A percentile compares a stretch with the other conserved stretches of the same genome.
Conservation (phyloP, 106 monocot species). For the Apostasia ramifera region DNA sequence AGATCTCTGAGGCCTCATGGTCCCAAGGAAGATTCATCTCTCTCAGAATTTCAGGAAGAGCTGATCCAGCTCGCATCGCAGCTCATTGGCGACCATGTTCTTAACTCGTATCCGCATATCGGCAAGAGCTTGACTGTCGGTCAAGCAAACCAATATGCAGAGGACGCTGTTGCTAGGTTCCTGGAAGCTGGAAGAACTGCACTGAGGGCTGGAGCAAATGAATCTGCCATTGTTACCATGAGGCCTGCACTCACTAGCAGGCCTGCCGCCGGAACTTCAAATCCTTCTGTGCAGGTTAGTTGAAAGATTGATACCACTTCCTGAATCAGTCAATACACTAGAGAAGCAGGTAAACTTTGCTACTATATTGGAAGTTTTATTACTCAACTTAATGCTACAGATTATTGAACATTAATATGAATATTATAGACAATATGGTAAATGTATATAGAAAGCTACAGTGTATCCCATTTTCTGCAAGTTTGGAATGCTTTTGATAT, state of each 20-base stretch:
- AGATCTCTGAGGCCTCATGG: slow-evolving; percentile 72
- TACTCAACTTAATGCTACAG: no score
- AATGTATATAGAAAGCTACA: no score
- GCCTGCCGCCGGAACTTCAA: slow-evolving; percentile 1
- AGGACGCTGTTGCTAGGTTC: slow-evolving; percentile 91
- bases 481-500: no score
- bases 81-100: slow-evolving; percentile 86
- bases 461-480: no score
- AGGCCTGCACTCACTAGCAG: slow-evolving; percentile 85
- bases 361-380: no score
- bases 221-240: slow-evolving; percentile 75
- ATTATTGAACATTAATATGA: no score
- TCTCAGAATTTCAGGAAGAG: slow-evolving; percentile 85
- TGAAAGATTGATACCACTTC: not conserved
- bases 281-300: slow-evolving; percentile 14
- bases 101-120: slow-evolving; percentile 77
- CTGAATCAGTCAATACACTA: no score
- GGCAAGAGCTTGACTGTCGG: slow-evolving; percentile 70
- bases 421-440: no score
- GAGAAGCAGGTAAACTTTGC: no score
- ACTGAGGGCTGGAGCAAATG: slow-evolving; percentile 80
- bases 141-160: slow-evolving; percentile 72
- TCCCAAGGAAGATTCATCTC: slow-evolving; percentile 49
- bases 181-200: slow-evolving; percentile 89
- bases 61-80: slow-evolving; percentile 95